phyloP scores from a whole-genome alignment of 2,329 filamentous ascomycete species.

The Aspergillus sp. region DNA sequence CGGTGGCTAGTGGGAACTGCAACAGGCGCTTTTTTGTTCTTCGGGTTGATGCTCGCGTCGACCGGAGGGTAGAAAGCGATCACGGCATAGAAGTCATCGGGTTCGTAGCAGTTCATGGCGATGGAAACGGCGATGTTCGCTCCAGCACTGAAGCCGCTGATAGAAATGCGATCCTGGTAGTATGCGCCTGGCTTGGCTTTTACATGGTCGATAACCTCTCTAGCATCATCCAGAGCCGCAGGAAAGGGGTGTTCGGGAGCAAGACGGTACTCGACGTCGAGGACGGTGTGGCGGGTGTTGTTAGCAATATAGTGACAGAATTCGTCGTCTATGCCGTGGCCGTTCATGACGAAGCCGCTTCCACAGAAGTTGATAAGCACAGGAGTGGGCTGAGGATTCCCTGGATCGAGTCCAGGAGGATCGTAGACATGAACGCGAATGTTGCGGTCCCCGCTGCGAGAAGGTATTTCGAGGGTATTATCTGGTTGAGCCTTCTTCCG shows the following conservation, averaged over 20 bases:
- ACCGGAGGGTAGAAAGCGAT: slow-evolving; percentile 31
- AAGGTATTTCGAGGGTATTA: slow-evolving; percentile 18
- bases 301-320: slow-evolving; percentile 24
- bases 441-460: slow-evolving; percentile 19
- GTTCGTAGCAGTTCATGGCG: slow-evolving; percentile 1
- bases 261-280: slow-evolving; percentile 39
- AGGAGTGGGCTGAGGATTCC: slow-evolving; percentile 8
- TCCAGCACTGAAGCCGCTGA: slow-evolving; percentile 43
- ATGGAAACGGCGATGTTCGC: slow-evolving; percentile 29
- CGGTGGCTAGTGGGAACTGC: neutral
- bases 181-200: slow-evolving; percentile 27
- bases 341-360: slow-evolving; percentile 28
- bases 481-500: slow-evolving; percentile 19
- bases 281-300: slow-evolving; percentile 24
- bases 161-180: slow-evolving; percentile 25
- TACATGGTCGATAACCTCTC: slow-evolving; percentile 33
- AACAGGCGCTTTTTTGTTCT: neutral
- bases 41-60: slow-evolving; percentile 12
- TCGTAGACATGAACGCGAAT: slow-evolving; percentile 29
- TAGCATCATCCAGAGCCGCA: slow-evolving; percentile 34
- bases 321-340: slow-evolving; percentile 26
- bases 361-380: slow-evolving; percentile 31
- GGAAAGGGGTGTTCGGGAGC: slow-evolving; percentile 40
- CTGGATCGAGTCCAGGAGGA: neutral
- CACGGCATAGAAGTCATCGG: slow-evolving; percentile 20